phyloP scores from a whole-genome alignment of 257 asterid species.

The Salvia miltiorrhiza region DNA sequence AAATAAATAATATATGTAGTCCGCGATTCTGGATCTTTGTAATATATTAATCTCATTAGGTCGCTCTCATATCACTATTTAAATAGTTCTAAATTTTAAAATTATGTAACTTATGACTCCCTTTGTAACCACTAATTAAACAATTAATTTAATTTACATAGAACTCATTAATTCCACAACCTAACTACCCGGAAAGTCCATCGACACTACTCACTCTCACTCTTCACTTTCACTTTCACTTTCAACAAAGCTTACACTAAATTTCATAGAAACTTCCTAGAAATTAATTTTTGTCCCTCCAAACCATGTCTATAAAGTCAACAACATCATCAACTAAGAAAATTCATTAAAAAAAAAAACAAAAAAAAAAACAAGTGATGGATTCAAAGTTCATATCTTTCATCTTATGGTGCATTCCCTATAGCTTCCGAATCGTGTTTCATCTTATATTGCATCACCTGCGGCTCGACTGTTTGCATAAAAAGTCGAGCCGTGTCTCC shows the following conservation, averaged over 20 bases:
- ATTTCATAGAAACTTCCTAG: conserved; percentile 3
- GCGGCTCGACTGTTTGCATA: not conserved
- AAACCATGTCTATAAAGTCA: not conserved
- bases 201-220: not conserved
- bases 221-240: not conserved
- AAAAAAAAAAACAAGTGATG: not conserved
- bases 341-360: not conserved
- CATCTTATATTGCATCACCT: not conserved
- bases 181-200: not conserved
- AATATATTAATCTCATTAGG: too few species aligned
- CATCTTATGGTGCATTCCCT: conserved; percentile 24
- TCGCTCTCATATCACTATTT: too few species aligned
- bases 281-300: not conserved
- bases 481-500: not conserved
- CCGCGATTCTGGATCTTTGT: too few species aligned
- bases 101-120: too few species aligned
- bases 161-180: not conserved
- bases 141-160: not conserved
- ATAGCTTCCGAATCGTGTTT: conserved; percentile 11
- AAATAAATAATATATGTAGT: too few species aligned
- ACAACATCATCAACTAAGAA: not conserved
- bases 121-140: too few species aligned
- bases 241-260: conserved; percentile 1
- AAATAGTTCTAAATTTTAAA: too few species aligned
- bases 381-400: conserved; percentile 25